Conservation (phyloP, 2,329 filamentous ascomycete species). For the Trichothecium sympodiale region DNA sequence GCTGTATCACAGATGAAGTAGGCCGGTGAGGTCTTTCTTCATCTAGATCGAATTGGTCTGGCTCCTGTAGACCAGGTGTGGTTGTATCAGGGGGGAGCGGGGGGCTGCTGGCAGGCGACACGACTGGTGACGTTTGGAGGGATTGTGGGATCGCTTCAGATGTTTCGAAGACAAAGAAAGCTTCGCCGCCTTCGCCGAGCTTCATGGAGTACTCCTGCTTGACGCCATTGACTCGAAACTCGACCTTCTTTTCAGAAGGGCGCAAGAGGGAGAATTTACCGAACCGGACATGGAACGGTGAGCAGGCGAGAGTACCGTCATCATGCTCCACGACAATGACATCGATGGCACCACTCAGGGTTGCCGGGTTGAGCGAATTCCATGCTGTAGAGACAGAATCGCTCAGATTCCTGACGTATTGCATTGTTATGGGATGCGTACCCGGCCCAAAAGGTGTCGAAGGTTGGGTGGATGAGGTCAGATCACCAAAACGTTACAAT, state of each 20-base stretch:
- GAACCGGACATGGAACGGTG: constrained; percentile 96
- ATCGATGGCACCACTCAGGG: constrained; percentile 94
- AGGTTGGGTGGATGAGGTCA: too few relatives aligned
- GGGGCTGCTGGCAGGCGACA: constrained; percentile 82
- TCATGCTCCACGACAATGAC: constrained; percentile 96
- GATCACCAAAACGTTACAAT: too few relatives aligned
- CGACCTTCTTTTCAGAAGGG: constrained; percentile 96
- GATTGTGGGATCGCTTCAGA: constrained; percentile 83
- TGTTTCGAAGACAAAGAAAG: constrained; percentile 98
- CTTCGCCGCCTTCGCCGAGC: constrained; percentile 90
- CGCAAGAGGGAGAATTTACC: constrained; percentile 95
- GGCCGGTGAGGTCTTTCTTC: constrained; percentile 32
- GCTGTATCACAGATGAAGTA: constrained; percentile 28
- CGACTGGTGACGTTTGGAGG: constrained; percentile 86
- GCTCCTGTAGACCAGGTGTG: constrained; percentile 44
- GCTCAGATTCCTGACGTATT: constrained; percentile 93
- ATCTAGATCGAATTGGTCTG: constrained; percentile 59
- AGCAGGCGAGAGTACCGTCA: constrained; percentile 82
- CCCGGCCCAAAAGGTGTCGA: not conserved
- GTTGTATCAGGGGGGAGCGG: constrained; percentile 35
- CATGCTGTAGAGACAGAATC: constrained; percentile 96
- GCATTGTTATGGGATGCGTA: constrained; percentile 50
- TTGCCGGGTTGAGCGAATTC: constrained; percentile 99
- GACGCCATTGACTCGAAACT: constrained; percentile 86
- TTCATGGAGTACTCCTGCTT: constrained; percentile 98